Evolutionary conservation across 2,329 filamentous ascomycete species (phyloP).

Genomic region (Diplodia mutila): DNA sequence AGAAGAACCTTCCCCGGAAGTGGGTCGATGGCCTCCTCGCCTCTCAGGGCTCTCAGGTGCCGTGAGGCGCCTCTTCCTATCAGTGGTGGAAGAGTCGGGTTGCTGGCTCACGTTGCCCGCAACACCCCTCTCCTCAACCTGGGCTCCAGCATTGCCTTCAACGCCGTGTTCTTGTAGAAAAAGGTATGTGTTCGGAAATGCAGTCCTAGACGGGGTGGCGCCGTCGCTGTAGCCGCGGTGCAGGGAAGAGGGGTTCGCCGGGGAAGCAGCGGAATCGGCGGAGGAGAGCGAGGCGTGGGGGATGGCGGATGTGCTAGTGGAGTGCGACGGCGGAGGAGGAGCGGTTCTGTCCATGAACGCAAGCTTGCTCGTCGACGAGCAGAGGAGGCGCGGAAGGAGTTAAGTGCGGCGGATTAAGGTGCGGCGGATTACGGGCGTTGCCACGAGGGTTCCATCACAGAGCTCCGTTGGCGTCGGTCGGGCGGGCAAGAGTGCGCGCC

Average conservation of each 20-base stretch:
- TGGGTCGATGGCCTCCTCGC: constrained; percentile 32
- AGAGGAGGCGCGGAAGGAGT: no score
- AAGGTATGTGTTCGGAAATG: not conserved
- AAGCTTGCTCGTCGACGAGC: constrained; percentile 5
- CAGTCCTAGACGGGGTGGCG: not conserved
- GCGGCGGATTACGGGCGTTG: constrained; percentile 3
- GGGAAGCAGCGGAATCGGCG: not conserved
- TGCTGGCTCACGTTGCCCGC: constrained; percentile 1
- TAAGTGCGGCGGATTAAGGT: not conserved
- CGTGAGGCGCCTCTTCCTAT: constrained; percentile 43
- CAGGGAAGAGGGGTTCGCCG: constrained; percentile 8
- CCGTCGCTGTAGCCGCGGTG: constrained; percentile 20
- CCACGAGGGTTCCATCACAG: constrained; percentile 13
- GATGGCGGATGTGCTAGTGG: constrained; percentile 11
- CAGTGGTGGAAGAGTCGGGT: constrained; percentile 26
- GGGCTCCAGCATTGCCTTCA: not conserved
- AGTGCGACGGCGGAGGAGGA: not conserved
- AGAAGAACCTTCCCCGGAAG: constrained; percentile 16
- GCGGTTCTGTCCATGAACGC: constrained; percentile 18
- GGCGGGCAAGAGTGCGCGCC: not conserved
- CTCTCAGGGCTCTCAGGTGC: constrained; percentile 38
- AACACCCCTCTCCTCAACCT: not conserved
- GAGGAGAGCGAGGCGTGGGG: constrained; percentile 10
- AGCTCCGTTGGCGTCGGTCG: constrained; percentile 6
- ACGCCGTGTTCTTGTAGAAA: constrained; percentile 13